Evolutionary conservation across 257 asterid species (phyloP), one percentile per base, ranked within the genome.

Genomic region (Echium plantagineum): DNA sequence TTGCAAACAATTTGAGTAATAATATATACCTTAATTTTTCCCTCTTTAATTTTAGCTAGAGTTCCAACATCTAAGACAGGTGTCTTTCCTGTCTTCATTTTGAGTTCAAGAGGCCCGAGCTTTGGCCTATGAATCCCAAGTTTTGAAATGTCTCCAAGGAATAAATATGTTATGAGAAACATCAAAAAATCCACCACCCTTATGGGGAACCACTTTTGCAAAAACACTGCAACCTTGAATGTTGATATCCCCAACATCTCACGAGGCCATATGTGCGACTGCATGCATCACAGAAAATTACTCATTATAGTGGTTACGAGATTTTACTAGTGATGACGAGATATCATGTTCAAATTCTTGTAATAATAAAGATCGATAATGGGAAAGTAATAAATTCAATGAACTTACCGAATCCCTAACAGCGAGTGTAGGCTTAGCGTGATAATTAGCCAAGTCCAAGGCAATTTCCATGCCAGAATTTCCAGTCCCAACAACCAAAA

Each of bases 381-480:
- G 26, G 3, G 3, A 24, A 24, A 24, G 3, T 24, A 24, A 24
- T 3, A 24, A 24, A 24, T 24, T 24, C 2, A 24, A 1, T 1
- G 26, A 24, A 24, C 2, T 24, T 24, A 24, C 26, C 26, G 82
- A 62, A 64, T 81, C 84, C 66, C 94, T 74, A 2, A 83, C 91
- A 13, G 81, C 94, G 3, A 85, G 26, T 1, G 26, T 24, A 1
- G 26, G 26, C 26, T 24, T 24, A 24, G 26, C 26, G 3, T 24
- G 26, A 62, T 78, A 74, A 51, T 77, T 69, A 59, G 88, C 83
- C 15, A 85, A 72, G 52, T 85, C 94, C 84, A 85, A 79, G 31
- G 85, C 78, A 2, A 85, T 86, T 66, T 85, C 94, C 94, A 85
- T 85, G 1, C 94, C 94, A 6, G 94, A 85, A 48, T 85, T 85